These are phyloP conservation scores for Didymella pomorum DNA, from an alignment of 2,329 filamentous ascomycete species.

Conservation along the genomic window DNA sequence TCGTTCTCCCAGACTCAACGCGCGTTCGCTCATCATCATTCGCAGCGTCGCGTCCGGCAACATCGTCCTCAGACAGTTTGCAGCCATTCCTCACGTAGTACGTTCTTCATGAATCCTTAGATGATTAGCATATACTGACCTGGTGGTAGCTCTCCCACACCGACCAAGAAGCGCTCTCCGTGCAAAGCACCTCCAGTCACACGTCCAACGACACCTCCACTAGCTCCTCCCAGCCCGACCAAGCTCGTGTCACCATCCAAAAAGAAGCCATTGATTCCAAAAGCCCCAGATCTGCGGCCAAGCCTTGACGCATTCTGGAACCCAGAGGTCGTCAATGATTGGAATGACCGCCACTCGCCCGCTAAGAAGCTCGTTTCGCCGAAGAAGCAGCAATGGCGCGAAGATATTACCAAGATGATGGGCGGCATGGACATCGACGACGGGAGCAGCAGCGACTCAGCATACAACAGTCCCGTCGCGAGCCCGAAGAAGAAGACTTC, in stretches of 20 bases:
- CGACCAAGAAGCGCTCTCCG: conserved; percentile 45
- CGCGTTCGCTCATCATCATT: conserved; percentile 36
- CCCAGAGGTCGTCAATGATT: conserved; percentile 47
- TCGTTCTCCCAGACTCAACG: conserved; percentile 29
- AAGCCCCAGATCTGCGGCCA: conserved; percentile 40
- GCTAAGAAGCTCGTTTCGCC: conserved; percentile 47
- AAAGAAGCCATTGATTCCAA: conserved; percentile 42
- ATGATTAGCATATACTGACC: not conserved
- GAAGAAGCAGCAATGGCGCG: conserved; percentile 46
- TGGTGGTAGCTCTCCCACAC: conserved; percentile 40
- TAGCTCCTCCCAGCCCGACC: conserved; percentile 36
- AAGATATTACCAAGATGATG: conserved; percentile 40
- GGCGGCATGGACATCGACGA: conserved; percentile 35
- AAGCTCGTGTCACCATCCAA: conserved; percentile 51
- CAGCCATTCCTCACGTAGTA: conserved; percentile 46
- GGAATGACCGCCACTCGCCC: conserved; percentile 49
- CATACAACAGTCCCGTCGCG: conserved; percentile 30
- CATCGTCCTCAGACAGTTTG: conserved; percentile 37
- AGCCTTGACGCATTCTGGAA: conserved; percentile 52
- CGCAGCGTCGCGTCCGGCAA: conserved; percentile 41
- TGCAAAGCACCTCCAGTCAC: conserved; percentile 43
- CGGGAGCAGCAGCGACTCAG: conserved; percentile 31
- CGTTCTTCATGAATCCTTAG: conserved; percentile 1
- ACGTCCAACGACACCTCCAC: conserved; percentile 45
- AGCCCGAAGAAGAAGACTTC: conserved; percentile 30